Base-by-base conservation (phyloP, 1,284 basidiomycete genomes). In the Pisolithus thermaeus region DNA sequence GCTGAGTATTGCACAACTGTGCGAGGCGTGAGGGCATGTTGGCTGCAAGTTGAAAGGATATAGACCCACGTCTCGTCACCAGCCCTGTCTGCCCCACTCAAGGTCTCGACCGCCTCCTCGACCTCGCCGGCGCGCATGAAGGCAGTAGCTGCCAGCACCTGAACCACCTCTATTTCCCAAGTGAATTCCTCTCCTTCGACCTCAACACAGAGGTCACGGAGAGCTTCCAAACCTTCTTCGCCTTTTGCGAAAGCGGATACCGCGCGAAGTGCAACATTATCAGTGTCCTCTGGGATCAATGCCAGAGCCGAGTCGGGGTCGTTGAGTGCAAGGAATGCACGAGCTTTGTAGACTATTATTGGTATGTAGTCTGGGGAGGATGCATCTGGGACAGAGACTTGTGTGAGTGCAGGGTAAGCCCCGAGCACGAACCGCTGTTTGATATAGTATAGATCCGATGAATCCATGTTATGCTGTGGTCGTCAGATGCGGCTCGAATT, bases 21-120 rank as follows among this genome's bases (percentile, higher is more conserved):
- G 7, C 53, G 42, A 43, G 11, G 16, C 12, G 23, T 20, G 30
- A 28, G 25, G 12, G 47, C 43, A 44, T 47, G 28, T 32, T 2
- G 8, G 28, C 27, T 16, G 12, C 25, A 38, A 38, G 14, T 14
- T 41, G 45, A 32, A 22, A 22, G 40, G 9, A 28, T n/a, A 6
- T 7, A 42, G 39, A 75, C 90, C 62, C 68, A 95, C 92, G 90
- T 54, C 56, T 69, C 64, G 18, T 62, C 57, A 1, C 64, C 60
- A 0, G 56, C 39, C 14, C 90, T 74, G 90, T 92, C 50, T 36
- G 85, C 83, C 27, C 80, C 74, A 12, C 85, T 83, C 27, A 97
- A 75, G 0, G 90, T 92, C 65, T 95, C 92, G 27, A 97, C 73
- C 0, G 92, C 92, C 71, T 97, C 94, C 69, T 96, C 92, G 16